Base-by-base conservation (phyloP, 495 filamentous ascomycete genomes). In the Xylaria scruposa region DNA sequence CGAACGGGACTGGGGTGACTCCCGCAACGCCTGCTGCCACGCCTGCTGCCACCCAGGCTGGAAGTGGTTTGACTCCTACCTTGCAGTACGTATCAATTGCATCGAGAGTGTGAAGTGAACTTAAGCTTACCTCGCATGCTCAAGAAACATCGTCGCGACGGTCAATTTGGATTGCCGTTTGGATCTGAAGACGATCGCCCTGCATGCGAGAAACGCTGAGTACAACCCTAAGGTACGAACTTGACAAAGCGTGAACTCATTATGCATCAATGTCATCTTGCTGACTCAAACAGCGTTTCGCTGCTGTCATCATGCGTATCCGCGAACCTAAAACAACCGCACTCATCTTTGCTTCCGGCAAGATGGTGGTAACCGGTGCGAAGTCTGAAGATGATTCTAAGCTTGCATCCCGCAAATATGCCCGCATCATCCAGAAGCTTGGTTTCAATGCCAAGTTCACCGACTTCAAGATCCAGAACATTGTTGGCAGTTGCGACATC, bases 401-500 rank as follows among this genome's bases (percentile, higher is more conserved):
- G 83, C 89, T 99, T 78, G 96, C 96, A 2, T 97, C 93, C 51
- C 91, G 97, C 83, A 99, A 99, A 85, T 99, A 98, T 83, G 96
- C 96, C 29, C 94, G 96, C 74, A 99, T 99, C 83, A 98, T 99
- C 78, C 96, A 99, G 87, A 99, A 99, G 86, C 94, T 99, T 70
- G 96, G 96, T 66, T 99, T 99, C 90, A 97, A 97, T 74, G 95
- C 97, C 71, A 98, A 97, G 90, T 99, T 99, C 85, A 97, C 94
- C 71, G 96, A 99, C 82, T 99, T 99, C 88, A 98, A 99, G 88
- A 98, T 98, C 82, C 97, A 99, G 86, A 99, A 99, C 84, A 99
- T 99, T 64, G 96, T 99, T 72, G 96, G 96, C 71, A 97, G 94
- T 42, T 98, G 96, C 82, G 96, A 99, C 79, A 98, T 99, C 88